Conservation (phyloP, 2,329 filamentous ascomycete genomes). For the Cadophora sp. region DNA sequence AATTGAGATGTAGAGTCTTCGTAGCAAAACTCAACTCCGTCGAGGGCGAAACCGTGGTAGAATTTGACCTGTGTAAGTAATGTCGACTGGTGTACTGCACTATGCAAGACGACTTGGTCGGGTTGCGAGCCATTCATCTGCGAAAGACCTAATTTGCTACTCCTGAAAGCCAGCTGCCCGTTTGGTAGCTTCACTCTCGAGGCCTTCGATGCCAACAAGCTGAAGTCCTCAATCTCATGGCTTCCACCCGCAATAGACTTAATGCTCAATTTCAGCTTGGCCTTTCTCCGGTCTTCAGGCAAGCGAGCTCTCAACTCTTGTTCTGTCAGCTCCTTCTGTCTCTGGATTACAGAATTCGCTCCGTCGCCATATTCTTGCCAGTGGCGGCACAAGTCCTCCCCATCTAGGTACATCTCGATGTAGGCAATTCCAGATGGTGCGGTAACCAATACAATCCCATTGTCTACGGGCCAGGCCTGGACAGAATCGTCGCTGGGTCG, state of each 20-base stretch:
- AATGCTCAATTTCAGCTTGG: slow-evolving; percentile 72
- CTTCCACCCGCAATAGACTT: slow-evolving; percentile 79
- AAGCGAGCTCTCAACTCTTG: slow-evolving; percentile 74
- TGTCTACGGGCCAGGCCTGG: slow-evolving; percentile 85
- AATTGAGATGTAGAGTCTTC: slow-evolving; percentile 85
- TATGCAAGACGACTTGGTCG: slow-evolving; percentile 77
- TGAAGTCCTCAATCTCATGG: slow-evolving; percentile 80
- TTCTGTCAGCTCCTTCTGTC: slow-evolving; percentile 78
- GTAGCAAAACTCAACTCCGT: slow-evolving; percentile 92
- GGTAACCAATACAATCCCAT: slow-evolving; percentile 76
- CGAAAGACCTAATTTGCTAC: slow-evolving; percentile 76
- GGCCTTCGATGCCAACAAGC: slow-evolving; percentile 70
- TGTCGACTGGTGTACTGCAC: slow-evolving; percentile 70
- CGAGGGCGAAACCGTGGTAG: slow-evolving; percentile 77
- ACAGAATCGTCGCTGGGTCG: slow-evolving; percentile 74
- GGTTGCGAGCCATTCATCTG: slow-evolving; percentile 73
- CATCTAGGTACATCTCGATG: slow-evolving; percentile 80
- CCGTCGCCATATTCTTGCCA: slow-evolving; percentile 82
- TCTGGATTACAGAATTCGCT: slow-evolving; percentile 66
- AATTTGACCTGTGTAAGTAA: slow-evolving; percentile 77
- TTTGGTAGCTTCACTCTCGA: slow-evolving; percentile 78
- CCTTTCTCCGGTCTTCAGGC: slow-evolving; percentile 75
- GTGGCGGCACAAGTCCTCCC: slow-evolving; percentile 78
- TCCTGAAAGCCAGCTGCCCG: slow-evolving; percentile 76
- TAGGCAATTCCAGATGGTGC: slow-evolving; percentile 84